Base-by-base conservation (phyloP, 306 rosid genomes). In the Gastrolobium villosum region DNA sequence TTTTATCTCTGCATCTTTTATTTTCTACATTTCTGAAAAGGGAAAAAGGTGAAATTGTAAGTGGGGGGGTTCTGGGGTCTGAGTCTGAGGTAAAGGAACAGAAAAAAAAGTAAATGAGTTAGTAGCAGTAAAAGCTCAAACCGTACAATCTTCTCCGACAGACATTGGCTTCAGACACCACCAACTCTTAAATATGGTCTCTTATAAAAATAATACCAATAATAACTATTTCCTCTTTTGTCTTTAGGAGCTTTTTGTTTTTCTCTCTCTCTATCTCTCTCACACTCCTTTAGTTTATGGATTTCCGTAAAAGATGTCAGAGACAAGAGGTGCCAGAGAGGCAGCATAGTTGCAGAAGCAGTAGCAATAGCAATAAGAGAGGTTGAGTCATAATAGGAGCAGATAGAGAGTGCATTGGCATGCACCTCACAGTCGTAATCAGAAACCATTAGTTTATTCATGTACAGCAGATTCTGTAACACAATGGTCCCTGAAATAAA, bases 241-340 rank as follows among this genome's bases (percentile, higher is more conserved):
- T 81, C 72, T 81, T 57, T 48, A 15, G 57, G 37, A 15, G 46
- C 72, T 64, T 15, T 26, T 76, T 43, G 26, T 64, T 30, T 62
- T 55, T 60, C 52, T 77, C 72, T 55, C 75, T 76, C 79, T 73
- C 64, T 57, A 10, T 61, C 57, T 34, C 57, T 63, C 55, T 11
- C 48, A n/a, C n/a, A n/a, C 11, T 65, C 39, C 81, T 86, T 83
- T 88, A 78, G 96, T 90, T 90, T 89, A 89, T 91, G 97, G 90
- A 85, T 91, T 92, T 92, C 95, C 88, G 95, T 89, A 86, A 86
- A 88, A 88, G 89, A 55, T 92, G 94, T 92, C 98, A 95, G 98
- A 89, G 90, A 91, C 98, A 88, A 72, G 95, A 84, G 87, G 82
- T 90, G 99, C 86, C 85, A 87, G 80, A 85, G 79, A 65, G 66